Evolutionary conservation across 345 rosid genomes (phyloP).

Genomic region (Aquilaria malaccensis): DNA sequence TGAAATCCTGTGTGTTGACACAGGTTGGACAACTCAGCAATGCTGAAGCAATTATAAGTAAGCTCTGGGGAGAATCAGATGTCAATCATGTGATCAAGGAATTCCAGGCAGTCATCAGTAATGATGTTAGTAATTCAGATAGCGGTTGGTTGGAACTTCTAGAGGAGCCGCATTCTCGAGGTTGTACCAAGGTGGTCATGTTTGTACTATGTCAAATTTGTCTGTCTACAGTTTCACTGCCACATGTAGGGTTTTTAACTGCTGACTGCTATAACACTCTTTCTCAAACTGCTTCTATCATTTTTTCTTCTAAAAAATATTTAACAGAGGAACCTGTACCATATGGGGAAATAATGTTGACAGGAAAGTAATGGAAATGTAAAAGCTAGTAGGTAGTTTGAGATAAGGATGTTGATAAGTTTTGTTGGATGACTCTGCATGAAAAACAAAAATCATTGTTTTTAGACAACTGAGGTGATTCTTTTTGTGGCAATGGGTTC

Average conservation of each 20-base stretch:
- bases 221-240: background rate
- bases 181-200: slow-evolving; percentile 50
- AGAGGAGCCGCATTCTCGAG: slow-evolving; percentile 73
- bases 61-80: slow-evolving; percentile 65
- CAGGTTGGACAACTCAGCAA: slow-evolving; percentile 58
- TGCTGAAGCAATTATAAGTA: slow-evolving; percentile 44
- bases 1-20: slow-evolving; percentile 5
- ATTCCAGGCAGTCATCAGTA: slow-evolving; percentile 45
- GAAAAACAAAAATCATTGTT: no score
- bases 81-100: slow-evolving; percentile 50
- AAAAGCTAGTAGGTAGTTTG: no score
- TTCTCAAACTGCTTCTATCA: no score
- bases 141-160: slow-evolving; percentile 67
- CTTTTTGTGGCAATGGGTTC: no score
- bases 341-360: no score
- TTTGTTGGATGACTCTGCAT: no score
- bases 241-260: background rate
- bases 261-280: no score
- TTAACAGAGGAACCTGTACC: no score
- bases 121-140: slow-evolving; percentile 41
- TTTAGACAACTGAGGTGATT: no score
- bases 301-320: no score
- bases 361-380: no score
- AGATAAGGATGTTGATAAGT: no score
- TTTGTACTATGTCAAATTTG: background rate